Conservation (phyloP, 1,284 basidiomycete genomes). For the Apiotrichum sp. region DNA sequence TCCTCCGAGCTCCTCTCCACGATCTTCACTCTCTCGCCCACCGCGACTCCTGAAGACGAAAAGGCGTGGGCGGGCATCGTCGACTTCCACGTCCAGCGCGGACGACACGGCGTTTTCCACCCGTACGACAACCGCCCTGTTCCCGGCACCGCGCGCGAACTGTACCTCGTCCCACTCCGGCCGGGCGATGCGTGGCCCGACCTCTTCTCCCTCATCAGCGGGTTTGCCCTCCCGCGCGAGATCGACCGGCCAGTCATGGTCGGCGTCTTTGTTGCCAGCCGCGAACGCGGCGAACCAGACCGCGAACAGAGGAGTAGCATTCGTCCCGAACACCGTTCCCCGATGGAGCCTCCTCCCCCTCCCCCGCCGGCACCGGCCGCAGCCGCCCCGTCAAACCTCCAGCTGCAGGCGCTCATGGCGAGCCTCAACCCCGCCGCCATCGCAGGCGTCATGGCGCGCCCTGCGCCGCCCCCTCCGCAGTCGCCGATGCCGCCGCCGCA, state of each 20-base stretch:
- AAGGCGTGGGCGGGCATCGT: conserved; percentile 58
- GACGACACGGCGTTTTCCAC: conserved; percentile 75
- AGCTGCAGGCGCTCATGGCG: conserved; percentile 38
- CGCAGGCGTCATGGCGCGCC: background rate
- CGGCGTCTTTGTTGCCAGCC: conserved; percentile 74
- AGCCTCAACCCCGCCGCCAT: conserved; percentile 32
- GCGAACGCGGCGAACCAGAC: conserved; percentile 46
- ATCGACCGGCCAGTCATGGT: conserved; percentile 63
- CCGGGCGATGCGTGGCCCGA: conserved; percentile 68
- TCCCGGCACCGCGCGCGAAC: conserved; percentile 70
- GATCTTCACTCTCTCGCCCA: conserved; percentile 57
- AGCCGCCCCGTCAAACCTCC: conserved; percentile 46
- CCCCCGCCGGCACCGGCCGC: conserved; percentile 26
- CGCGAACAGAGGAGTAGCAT: conserved; percentile 25
- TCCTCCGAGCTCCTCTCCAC: conserved; percentile 73
- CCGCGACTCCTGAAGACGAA: conserved; percentile 43
- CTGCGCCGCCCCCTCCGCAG: background rate
- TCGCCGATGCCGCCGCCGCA: background rate
- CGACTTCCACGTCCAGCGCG: conserved; percentile 65
- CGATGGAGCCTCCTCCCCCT: conserved; percentile 1
- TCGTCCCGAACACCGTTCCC: conserved; percentile 23
- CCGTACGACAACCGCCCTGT: conserved; percentile 66
- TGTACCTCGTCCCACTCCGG: conserved; percentile 77
- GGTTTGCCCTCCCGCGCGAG: conserved; percentile 59
- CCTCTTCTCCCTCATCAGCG: conserved; percentile 75